Evolutionary conservation across 1,284 basidiomycete species (phyloP).

Genomic region (Peniophora sp.): DNA sequence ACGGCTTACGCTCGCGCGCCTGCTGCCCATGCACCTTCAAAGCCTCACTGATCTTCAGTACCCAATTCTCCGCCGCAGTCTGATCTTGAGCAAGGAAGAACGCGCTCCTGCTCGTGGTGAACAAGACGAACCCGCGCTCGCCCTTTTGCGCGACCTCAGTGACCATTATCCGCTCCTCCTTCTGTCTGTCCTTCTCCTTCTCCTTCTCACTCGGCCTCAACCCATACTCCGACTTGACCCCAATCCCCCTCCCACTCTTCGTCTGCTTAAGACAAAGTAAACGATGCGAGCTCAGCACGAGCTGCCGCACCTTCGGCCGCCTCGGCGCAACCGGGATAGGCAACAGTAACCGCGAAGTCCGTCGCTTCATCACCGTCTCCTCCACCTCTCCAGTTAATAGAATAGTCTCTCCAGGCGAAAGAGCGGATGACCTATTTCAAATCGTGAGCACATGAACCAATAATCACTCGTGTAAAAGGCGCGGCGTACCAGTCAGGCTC

Average conservation of each 20-base stretch:
- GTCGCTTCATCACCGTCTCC: constrained; percentile 42
- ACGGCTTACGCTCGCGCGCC: constrained; percentile 7
- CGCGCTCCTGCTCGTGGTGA: constrained; percentile 48
- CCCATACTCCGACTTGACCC: constrained; percentile 43
- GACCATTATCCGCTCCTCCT: constrained; percentile 27
- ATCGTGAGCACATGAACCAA: not conserved
- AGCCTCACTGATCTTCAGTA: constrained; percentile 40
- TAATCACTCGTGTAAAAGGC: constrained; percentile 7
- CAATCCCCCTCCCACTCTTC: constrained; percentile 26
- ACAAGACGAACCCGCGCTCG: constrained; percentile 53
- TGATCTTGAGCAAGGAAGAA: constrained; percentile 39
- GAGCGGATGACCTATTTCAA: constrained; percentile 30
- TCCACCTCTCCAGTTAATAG: constrained; percentile 48
- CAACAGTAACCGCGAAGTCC: constrained; percentile 50
- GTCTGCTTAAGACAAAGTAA: constrained; percentile 47
- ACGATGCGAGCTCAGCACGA: constrained; percentile 51
- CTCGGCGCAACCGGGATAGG: constrained; percentile 43
- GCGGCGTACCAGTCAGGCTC: constrained; percentile 35
- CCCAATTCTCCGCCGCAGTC: constrained; percentile 36
- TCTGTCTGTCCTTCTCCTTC: constrained; percentile 20
- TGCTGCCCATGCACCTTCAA: constrained; percentile 12
- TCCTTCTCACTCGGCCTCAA: constrained; percentile 27
- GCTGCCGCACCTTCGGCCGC: constrained; percentile 45
- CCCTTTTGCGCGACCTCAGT: constrained; percentile 44
- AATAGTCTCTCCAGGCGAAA: constrained; percentile 38